Percentiles rank a stretch among this genome's conserved stretches.
phyloP scores from a whole-genome alignment of 2,329 filamentous ascomycete genomes.

The Blastomyces parvus region DNA sequence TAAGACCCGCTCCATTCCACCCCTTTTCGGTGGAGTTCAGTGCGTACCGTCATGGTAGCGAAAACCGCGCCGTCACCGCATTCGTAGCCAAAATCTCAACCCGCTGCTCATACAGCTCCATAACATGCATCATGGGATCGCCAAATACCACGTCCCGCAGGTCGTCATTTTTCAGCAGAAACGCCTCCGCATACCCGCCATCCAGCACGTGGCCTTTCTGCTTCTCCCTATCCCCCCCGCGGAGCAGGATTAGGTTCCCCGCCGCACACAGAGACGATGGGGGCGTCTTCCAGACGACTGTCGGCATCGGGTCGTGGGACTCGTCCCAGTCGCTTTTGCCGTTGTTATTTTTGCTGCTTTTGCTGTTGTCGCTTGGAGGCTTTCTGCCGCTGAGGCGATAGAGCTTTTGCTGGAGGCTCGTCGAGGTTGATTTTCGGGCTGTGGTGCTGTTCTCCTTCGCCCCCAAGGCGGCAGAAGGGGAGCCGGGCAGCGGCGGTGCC shows the following conservation, averaged over 20 bases:
- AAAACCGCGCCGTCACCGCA: slow-evolving; percentile 48
- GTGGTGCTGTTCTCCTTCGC: background rate
- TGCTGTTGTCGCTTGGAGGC: background rate
- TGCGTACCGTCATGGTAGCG: background rate
- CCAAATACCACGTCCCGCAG: slow-evolving; percentile 67
- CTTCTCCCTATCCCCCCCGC: slow-evolving; percentile 39
- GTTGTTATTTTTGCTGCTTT: slow-evolving; percentile 12
- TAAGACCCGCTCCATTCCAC: background rate
- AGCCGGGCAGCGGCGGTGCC: slow-evolving; percentile 33
- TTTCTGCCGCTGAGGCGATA: slow-evolving; percentile 14
- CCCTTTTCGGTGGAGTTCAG: no score
- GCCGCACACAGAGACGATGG: slow-evolving; percentile 58
- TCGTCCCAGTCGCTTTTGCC: slow-evolving; percentile 6
- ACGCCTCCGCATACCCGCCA: slow-evolving; percentile 56
- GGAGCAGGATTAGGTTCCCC: slow-evolving; percentile 58
- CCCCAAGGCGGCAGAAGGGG: background rate
- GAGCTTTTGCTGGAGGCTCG: background rate
- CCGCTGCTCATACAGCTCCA: slow-evolving; percentile 64
- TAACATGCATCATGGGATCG: slow-evolving; percentile 69
- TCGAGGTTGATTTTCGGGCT: background rate
- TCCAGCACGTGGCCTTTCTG: slow-evolving; percentile 31
- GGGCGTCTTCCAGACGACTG: slow-evolving; percentile 54
- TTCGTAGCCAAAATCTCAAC: slow-evolving; percentile 62
- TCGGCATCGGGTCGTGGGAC: slow-evolving; percentile 9
- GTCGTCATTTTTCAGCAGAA: slow-evolving; percentile 57